Base-by-base conservation (phyloP, 257 asterid species). In the Solanum chilense region DNA sequence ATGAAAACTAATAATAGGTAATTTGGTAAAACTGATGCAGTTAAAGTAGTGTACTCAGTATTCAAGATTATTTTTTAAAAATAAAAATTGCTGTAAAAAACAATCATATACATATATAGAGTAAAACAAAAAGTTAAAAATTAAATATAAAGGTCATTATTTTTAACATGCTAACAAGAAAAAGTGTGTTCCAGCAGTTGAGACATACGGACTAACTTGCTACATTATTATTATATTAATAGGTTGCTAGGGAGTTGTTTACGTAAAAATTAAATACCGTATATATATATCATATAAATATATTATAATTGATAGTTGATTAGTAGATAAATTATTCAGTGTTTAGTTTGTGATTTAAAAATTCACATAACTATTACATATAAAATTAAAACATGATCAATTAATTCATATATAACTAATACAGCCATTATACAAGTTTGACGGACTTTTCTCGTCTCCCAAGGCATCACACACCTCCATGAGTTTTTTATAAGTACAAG, bases 391-490 rank as follows among this genome's bases (percentile, higher is more conserved):
- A 56, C 12, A 56, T n/a, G 3, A 9, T 56, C 8, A 56, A 20
- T 11, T 20, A 20, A 56, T 56, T 56, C 1, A 18, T 56, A n/a
- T 11, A 56, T 56, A 56, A 56, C 25, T 56, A 23, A 56, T 56
- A 52, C 62, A 49, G 20, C 31, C 85, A 29, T 29, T 29, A 47
- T 70, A 39, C 75, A 82, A 87, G 88, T 77, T 37, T 85, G 85
- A 78, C 78, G 88, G 12, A n/a, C 88, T 86, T 91, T 87, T 88
- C 90, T 81, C 93, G 85, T 49, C 85, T 92, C 89, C 94, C 94
- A 86, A 94, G 85, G 91, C 90, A 27, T n/a, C 82, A 73, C 71
- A 83, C 85, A 85, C 31, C 82, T 75, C 82, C 82, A 75, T 39
- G 82, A 39, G 31, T 21, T 35, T 2, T 16, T 64, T 44, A 9